A percentile compares a stretch with the other conserved stretches of the same genome.
These are phyloP conservation scores for Hordeum pubiflorum DNA, from an alignment of 202 grass and related monocot genomes.

Conservation along the genomic window DNA sequence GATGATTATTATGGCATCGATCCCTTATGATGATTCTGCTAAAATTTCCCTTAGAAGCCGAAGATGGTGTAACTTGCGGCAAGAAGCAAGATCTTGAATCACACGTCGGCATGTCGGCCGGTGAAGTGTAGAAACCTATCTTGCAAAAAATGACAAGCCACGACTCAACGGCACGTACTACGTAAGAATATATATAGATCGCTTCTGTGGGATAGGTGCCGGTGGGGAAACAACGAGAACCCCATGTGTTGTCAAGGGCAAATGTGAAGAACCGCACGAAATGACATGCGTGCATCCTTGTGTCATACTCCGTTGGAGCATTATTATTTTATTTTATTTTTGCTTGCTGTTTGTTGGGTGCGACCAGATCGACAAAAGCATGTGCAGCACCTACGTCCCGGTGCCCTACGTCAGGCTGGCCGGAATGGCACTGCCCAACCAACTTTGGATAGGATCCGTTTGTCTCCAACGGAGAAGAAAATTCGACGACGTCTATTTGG, in stretches of 20 bases:
- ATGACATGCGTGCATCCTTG: neutral
- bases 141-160: neutral
- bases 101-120: neutral
- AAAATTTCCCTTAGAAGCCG: neutral
- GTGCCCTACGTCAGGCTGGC: conserved; percentile 6
- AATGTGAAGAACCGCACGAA: conserved; percentile 9
- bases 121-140: neutral
- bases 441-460: neutral
- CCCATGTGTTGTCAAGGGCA: conserved; percentile 7
- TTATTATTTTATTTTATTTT: neutral
- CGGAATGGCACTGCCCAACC: conserved; percentile 22
- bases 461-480: neutral
- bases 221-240: neutral
- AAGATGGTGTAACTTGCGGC: neutral
- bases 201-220: neutral
- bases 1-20: neutral
- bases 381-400: neutral
- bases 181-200: neutral
- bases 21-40: neutral
- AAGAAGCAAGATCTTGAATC: neutral
- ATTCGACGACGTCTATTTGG: neutral
- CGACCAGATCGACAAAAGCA: neutral
- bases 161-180: neutral
- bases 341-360: neutral
- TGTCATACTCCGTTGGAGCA: neutral